Evolutionary conservation across 2,329 filamentous ascomycete genomes (phyloP).

Genomic region (Achaetomium macrosporum): DNA sequence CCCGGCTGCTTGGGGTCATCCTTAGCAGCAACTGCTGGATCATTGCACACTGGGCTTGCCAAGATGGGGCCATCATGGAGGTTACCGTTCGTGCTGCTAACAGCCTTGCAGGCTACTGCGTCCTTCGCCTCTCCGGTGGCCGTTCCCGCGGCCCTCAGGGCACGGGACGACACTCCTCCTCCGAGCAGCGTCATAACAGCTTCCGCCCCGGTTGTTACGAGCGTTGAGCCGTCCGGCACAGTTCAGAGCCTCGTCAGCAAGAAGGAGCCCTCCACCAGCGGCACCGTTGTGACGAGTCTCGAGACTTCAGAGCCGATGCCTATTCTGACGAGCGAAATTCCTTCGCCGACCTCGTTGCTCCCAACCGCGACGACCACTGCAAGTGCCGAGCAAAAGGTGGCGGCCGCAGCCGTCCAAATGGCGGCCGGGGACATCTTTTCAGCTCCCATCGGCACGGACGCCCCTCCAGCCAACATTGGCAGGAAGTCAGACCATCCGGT

Average conservation of each 20-base stretch:
- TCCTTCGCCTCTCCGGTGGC: neutral
- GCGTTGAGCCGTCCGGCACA: constrained; percentile 27
- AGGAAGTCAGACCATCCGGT: constrained; percentile 53
- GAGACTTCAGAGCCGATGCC: constrained; percentile 26
- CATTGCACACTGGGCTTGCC: neutral
- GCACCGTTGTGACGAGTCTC: constrained; percentile 30
- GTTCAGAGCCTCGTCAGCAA: constrained; percentile 31
- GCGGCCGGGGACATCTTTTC: constrained; percentile 48
- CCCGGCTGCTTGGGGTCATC: neutral
- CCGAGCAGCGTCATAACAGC: constrained; percentile 8
- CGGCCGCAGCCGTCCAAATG: constrained; percentile 24
- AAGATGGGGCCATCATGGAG: constrained; percentile 7
- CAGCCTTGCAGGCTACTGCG: constrained; percentile 6
- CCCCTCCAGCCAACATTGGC: constrained; percentile 44
- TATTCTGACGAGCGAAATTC: constrained; percentile 29
- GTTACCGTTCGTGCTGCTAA: constrained; percentile 8
- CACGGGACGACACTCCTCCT: neutral
- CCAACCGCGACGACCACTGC: constrained; percentile 14
- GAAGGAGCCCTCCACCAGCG: constrained; percentile 29
- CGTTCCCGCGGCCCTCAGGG: neutral
- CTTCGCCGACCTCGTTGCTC: constrained; percentile 34
- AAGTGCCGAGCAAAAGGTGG: constrained; percentile 2
- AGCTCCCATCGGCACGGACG: constrained; percentile 46
- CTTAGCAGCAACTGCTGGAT: neutral
- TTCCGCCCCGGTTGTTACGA: constrained; percentile 30